Conservation (phyloP, 495 filamentous ascomycete species). For the Elaphomyces granulatus region DNA sequence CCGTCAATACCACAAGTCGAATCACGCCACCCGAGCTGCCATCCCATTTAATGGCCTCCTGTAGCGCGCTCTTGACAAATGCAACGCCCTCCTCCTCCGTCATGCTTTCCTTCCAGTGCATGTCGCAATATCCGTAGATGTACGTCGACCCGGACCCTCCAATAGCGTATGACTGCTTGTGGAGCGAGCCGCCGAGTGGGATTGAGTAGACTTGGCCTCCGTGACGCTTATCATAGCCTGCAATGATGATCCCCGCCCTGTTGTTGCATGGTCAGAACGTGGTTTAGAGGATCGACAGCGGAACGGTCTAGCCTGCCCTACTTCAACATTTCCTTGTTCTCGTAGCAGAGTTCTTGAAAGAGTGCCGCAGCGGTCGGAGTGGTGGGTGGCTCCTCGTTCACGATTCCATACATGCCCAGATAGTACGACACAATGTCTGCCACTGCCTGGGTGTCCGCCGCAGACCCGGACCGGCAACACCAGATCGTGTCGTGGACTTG, state of each 20-base stretch:
- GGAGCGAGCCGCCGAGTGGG: slow-evolving; percentile 87
- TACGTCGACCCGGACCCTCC: slow-evolving; percentile 96
- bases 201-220: slow-evolving; percentile 96
- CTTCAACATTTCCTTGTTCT: slow-evolving; percentile 88
- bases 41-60: slow-evolving; percentile 98
- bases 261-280: background rate
- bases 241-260: slow-evolving; percentile 94
- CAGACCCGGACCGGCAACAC: slow-evolving; percentile 96
- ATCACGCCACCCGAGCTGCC: slow-evolving; percentile 97
- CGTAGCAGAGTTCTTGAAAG: slow-evolving; percentile 95
- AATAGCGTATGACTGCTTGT: slow-evolving; percentile 93
- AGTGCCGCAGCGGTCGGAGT: slow-evolving; percentile 88
- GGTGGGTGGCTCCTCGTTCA: slow-evolving; percentile 74
- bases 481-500: slow-evolving; percentile 98
- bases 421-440: slow-evolving; percentile 97
- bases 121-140: slow-evolving; percentile 97
- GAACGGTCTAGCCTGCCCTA: too few relatives aligned
- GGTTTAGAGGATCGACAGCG: too few relatives aligned
- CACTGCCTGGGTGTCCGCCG: slow-evolving; percentile 93
- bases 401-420: slow-evolving; percentile 79
- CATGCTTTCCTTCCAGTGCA: slow-evolving; percentile 93
- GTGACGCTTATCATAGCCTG: slow-evolving; percentile 83
- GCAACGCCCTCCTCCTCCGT: slow-evolving; percentile 80
- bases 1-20: slow-evolving; percentile 88
- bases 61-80: slow-evolving; percentile 80